These are phyloP conservation scores for Brasenia schreberi DNA, from an alignment of 164 flowering plant species.

Conservation along the genomic window DNA sequence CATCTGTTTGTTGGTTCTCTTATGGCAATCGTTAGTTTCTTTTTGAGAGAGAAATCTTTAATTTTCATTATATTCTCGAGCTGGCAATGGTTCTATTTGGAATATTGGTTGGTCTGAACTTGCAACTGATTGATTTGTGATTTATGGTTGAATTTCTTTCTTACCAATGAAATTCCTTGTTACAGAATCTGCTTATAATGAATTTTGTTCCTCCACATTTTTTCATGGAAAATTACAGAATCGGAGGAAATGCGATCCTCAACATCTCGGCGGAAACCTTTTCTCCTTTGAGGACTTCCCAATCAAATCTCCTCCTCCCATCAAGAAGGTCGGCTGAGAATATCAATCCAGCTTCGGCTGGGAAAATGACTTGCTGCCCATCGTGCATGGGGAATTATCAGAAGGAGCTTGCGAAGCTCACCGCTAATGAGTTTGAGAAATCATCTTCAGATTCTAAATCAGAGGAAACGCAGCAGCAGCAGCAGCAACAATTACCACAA, in stretches of 20 bases:
- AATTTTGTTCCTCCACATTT: not conserved
- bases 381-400: constrained; percentile 55
- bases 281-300: not conserved
- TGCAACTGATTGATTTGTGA: too few relatives aligned
- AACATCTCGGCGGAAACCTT: not conserved
- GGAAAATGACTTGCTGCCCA: constrained; percentile 44
- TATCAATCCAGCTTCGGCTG: not conserved
- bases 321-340: not conserved
- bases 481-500: constrained; percentile 34
- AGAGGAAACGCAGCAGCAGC: constrained; percentile 24
- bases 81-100: too few relatives aligned
- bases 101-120: too few relatives aligned
- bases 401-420: constrained; percentile 47
- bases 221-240: not conserved
- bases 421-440: constrained; percentile 32
- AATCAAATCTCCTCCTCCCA: not conserved
- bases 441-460: constrained; percentile 37
- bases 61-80: too few relatives aligned
- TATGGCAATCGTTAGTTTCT: too few relatives aligned
- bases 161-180: not conserved
- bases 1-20: too few relatives aligned
- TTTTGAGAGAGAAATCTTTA: too few relatives aligned
- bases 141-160: too few relatives aligned
- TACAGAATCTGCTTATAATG: too few relatives aligned
- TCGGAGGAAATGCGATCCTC: not conserved